Evolutionary conservation across 371 early-diverging fungal genomes (phyloP).

Genomic region (Syncephalastrum racemosum): DNA sequence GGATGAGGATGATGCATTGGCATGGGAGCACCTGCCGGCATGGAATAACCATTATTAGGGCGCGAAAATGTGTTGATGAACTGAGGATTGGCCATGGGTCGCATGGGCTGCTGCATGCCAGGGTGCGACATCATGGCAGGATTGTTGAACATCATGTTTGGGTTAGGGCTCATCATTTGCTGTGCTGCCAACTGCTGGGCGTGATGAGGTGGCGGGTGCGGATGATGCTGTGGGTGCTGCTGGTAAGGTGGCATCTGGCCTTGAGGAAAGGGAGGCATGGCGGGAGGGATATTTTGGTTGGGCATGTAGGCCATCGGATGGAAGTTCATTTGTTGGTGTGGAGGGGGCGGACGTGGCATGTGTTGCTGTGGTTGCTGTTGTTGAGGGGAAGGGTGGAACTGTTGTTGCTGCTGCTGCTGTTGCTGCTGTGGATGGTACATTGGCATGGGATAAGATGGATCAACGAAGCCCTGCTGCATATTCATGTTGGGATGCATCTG

Average conservation of each 20-base stretch:
- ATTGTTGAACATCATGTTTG: constrained; percentile 25
- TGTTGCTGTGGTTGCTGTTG: constrained; percentile 14
- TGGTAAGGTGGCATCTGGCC: constrained; percentile 13
- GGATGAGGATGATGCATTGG: constrained; percentile 5
- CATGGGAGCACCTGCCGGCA: constrained; percentile 11
- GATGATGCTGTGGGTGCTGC: constrained; percentile 14
- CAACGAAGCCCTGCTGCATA: constrained; percentile 13
- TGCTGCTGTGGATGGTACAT: constrained; percentile 21
- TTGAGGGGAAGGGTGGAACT: constrained; percentile 17
- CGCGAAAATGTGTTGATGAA: constrained; percentile 21
- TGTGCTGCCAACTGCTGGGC: constrained; percentile 4
- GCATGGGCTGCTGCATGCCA: constrained; percentile 18
- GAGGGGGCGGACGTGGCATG: constrained; percentile 7
- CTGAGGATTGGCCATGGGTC: constrained; percentile 22
- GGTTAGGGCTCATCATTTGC: constrained; percentile 11
- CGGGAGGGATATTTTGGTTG: constrained; percentile 16
- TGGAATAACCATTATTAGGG: constrained; percentile 20
- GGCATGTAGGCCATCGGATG: constrained; percentile 12
- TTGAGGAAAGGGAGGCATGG: constrained; percentile 10
- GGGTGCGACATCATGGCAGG: constrained; percentile 24
- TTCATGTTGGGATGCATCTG: constrained; percentile 20
- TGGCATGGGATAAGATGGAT: constrained; percentile 13
- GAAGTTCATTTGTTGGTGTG: constrained; percentile 18
- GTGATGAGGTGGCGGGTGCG: constrained; percentile 8
- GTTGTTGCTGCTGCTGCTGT: constrained; percentile 24